Evolutionary conservation across 2,329 filamentous ascomycete genomes (phyloP), one percentile per base, ranked within the genome.

Genomic region (Phialophora macrospora): DNA sequence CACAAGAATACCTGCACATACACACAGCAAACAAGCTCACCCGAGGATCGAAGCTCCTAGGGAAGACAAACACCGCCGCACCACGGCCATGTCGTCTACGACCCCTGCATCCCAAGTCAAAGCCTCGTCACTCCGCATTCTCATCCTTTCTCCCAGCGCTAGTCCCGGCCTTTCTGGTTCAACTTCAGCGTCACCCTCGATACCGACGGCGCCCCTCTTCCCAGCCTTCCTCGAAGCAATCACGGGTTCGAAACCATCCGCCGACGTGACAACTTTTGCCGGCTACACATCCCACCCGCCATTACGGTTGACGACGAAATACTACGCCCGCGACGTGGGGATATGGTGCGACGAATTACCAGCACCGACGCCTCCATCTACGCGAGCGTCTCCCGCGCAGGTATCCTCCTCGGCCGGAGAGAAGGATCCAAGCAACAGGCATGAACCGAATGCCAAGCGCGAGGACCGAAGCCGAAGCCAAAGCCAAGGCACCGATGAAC

Each of bases 341-440:
- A 75, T 82, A 52, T 82, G 80, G 80, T 80, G 81, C 22, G 80
- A 82, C 60, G 80, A 81, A 68, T 74, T 82, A 12, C 77, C 79
- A 22, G 1, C 41, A 14, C 17, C 60, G 17, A n/a, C 17, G 38
- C 14, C 38, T n/a, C 38, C 2, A 20, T 44, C 38, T 20, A 44
- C 5, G 14, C 14, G 38, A n/a, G 38, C 38, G 38, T n/a, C 38
- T 44, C 17, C 38, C 17, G 38, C 14, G 7, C 38, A 7, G 8
- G 14, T 2, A 44, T 44, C 17, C 5, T n/a, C 14, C 14, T n/a
- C 38, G 17, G 1, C 6, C 17, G 17, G 34, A 3, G 34, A 38
- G 11, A 38, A 11, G 0, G 11, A 38, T 38, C 2, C 34, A 38
- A 34, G 4, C 12, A 41, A 17, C 38, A 1, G 2, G 17, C 38